Conservation (phyloP, 305 asterid genomes). For the Stenogyne calaminthoides region DNA sequence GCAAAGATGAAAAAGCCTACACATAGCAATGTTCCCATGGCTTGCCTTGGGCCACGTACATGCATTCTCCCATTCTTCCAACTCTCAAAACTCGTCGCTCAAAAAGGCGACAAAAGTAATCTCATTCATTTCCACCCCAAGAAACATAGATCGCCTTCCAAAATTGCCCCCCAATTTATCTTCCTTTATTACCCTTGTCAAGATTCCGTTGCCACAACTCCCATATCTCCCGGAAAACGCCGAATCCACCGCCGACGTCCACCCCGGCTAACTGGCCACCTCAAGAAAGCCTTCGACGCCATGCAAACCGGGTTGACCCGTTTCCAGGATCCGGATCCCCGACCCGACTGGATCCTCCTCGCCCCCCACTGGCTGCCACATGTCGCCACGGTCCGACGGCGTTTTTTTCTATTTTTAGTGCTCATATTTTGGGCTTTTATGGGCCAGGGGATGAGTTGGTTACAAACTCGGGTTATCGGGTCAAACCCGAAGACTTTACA, state of each 20-base stretch:
- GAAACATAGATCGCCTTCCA: constrained; percentile 54
- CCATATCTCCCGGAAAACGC: constrained; percentile 33
- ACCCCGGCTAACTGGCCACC: background rate
- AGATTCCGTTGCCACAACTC: constrained; percentile 31
- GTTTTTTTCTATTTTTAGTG: too few species aligned
- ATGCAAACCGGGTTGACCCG: constrained; percentile 34
- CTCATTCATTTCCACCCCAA: background rate
- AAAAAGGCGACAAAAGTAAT: background rate
- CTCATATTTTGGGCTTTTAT: too few species aligned
- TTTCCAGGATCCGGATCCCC: constrained; percentile 32
- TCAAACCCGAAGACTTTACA: constrained; percentile 41
- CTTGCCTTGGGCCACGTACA: constrained; percentile 64
- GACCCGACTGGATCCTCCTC: constrained; percentile 47
- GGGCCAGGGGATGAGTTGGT: too few species aligned
- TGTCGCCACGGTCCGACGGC: constrained; percentile 20
- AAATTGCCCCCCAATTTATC: constrained; percentile 33
- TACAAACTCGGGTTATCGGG: constrained; percentile 15
- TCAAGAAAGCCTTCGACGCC: constrained; percentile 11
- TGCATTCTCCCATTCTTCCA: constrained; percentile 50
- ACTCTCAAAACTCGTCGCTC: constrained; percentile 25
- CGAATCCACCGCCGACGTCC: background rate
- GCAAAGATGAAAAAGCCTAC: background rate
- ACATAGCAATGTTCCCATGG: constrained; percentile 25
- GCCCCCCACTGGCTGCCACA: constrained; percentile 46
- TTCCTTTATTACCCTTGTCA: constrained; percentile 22